Base-by-base conservation (phyloP, 306 rosid species). In the Begonia masoniana region DNA sequence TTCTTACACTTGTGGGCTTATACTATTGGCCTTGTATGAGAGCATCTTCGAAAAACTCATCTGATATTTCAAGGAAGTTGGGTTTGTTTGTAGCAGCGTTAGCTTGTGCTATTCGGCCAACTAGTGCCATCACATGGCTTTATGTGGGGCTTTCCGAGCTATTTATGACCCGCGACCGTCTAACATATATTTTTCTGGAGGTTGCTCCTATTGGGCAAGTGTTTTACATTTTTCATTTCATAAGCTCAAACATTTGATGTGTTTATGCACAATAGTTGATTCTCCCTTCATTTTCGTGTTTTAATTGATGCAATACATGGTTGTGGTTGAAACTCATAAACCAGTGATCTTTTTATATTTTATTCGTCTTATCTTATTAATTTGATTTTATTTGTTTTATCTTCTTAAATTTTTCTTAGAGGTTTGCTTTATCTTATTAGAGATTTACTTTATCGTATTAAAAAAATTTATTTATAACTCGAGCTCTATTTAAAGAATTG, bases 21-120 rank as follows among this genome's bases (percentile, higher is more conserved):
- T 91, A 79, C 75, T 82, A 73, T 59, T 91, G 99, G 96, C 94
- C 99, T 56, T 78, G 96, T 72, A 54, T 91, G 71, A 82, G 86
- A 67, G 57, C 71, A 55, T 71, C 74, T 54, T 48, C 80, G 9
- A 15, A 62, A 14, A 23, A 71, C 56, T 21, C 10, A 54, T 70
- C 75, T 21, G 60, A 10, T 51, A 65, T 54, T 67, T 85, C 94
- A 24, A 83, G 94, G 71, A 86, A 69, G 82, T 81, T 78, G 83
- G 94, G 71, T 71, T 72, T 91, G 71, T 60, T 65, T 42, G 19
- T 81, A 49, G 94, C 99, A 6, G 88, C 99, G 16, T 48, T 75
- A 60, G 85, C 94, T 58, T 91, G 94, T 72, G 82, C 83, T 35
- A 50, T 91, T 52, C 80, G 99, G 51, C 96, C 99, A 70, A 91